Base-by-base conservation (phyloP, 371 early-diverging fungal species). In the Mortierella sp. region DNA sequence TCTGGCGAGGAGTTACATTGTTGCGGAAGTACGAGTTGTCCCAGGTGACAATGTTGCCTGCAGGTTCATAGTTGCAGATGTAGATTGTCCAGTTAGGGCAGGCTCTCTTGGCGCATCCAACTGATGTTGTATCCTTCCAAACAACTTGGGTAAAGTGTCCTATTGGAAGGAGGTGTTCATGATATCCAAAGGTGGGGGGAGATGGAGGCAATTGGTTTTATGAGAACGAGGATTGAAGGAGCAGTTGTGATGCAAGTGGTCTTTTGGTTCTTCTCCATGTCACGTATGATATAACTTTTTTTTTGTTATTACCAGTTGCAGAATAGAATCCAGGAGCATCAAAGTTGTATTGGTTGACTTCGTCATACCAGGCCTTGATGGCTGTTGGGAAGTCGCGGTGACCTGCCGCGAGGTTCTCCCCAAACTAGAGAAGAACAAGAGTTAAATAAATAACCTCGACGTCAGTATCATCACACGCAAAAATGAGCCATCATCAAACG, bases 41-140 rank as follows among this genome's bases (percentile, higher is more conserved):
- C 38, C 38, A 19, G 63, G 31, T 74, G 26, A 90, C 82, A 55
- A 91, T 82, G 82, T 91, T 92, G 65, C 92, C 93, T 72, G 88
- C 78, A 31, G 80, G 70, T 19, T 76, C 72, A 79, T 91, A 92
- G 63, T 90, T 83, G 80, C 93, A 92, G 44, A 89, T 89, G 80
- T 90, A 91, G 44, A 90, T 73, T 31, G 84, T 80, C 42, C 75
- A 80, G 47, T 87, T 83, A 48, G 80, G 48, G 76, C 92, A 90
- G 1, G 57, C 71, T 21, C 75, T 82, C 68, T 88, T 86, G 76
- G 89, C 92, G 65, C 91, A 92, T 14, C 91, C 92, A 42, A 92
- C 73, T 45, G 88, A 70, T 7, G 76, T 88, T 0, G 90, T 91
- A 0, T 74, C 50, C 31, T 88, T 88, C 90, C 91, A 92, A 16